Percentiles rank a stretch among this genome's conserved stretches.
phyloP scores from a whole-genome alignment of 768 basidiomycete species.

The Naganishia friedmannii region DNA sequence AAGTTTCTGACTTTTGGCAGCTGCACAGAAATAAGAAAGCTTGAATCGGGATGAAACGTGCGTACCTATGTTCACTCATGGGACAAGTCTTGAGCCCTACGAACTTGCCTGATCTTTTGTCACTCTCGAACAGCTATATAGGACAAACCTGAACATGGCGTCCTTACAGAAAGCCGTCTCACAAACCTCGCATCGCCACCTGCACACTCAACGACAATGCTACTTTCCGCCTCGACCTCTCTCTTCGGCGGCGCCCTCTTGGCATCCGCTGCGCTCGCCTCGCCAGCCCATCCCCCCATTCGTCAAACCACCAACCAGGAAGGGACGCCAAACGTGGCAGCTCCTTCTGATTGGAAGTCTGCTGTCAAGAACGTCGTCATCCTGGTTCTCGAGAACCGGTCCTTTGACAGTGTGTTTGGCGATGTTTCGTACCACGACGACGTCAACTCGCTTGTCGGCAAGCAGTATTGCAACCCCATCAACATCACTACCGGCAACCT shows the following conservation, averaged over 20 bases:
- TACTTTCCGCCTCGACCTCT: conserved; percentile 12
- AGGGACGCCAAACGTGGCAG: not conserved
- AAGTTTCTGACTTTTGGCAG: no score
- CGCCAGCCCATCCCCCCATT: not conserved
- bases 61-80: not conserved
- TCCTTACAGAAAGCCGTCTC: not conserved
- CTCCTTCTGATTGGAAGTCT: conserved; percentile 8
- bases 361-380: conserved; percentile 15
- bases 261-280: not conserved
- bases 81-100: not conserved
- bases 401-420: conserved; percentile 21
- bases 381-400: conserved; percentile 21
- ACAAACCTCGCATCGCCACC: not conserved
- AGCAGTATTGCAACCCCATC: conserved; percentile 26
- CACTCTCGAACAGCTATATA: not conserved
- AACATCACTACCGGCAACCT: conserved; percentile 22
- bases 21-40: not conserved
- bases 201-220: not conserved
- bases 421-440: conserved; percentile 11
- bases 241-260: conserved; percentile 12
- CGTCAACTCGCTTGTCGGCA: conserved; percentile 17
- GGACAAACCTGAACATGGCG: not conserved
- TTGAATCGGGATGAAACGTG: not conserved
- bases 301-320: not conserved
- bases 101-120: not conserved